Base-by-base conservation (phyloP, 2,329 filamentous ascomycete species). In the Thelonectria rubi region DNA sequence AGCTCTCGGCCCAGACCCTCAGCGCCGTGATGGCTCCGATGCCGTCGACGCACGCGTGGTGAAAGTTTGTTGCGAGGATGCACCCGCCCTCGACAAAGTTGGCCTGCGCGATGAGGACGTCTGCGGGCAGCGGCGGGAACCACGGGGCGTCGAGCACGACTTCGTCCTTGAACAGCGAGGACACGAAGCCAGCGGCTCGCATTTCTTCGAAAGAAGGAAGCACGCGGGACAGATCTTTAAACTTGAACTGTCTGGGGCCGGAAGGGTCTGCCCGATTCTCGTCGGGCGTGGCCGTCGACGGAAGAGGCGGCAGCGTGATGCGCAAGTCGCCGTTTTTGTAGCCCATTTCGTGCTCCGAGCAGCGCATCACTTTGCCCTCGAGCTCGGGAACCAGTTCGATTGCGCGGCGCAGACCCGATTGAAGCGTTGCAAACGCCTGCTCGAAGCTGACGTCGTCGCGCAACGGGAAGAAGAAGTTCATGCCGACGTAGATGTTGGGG, bases 321-420 rank as follows among this genome's bases (percentile, higher is more conserved):
- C 69, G 63, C 10, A 69, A 53, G 10, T 72, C 65, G 14, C 69
- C 68, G 21, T 66, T 65, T 5, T 39, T 65, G 47, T 70, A 70
- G 8, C 68, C 70, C 30, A 72, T 67, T 34, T 73, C 70, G 3
- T 72, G 66, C 40, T 68, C 68, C 0, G 71, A 71, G 15, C 61
- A 60, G 34, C 60, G 42, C 63, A 77, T 78, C 50, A 80, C 68
- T 37, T 72, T 75, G n/a, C 78, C 77, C 1, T 69, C 68, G 0
- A 80, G 72, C 15, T 69, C 75, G 5, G 78, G 76, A 12, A 79
- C 75, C 54, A 78, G 58, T 1, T 75, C 67, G 3, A 79, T 66
- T 3, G 75, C 74, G 20, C 72, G 72, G 14, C 66, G 66, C 5
- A 79, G 73, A 2, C 78, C 78, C 3, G 68, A 60, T 49, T 77